phyloP scores from a whole-genome alignment of 495 filamentous ascomycete species.

The Rhypophila decipiens region DNA sequence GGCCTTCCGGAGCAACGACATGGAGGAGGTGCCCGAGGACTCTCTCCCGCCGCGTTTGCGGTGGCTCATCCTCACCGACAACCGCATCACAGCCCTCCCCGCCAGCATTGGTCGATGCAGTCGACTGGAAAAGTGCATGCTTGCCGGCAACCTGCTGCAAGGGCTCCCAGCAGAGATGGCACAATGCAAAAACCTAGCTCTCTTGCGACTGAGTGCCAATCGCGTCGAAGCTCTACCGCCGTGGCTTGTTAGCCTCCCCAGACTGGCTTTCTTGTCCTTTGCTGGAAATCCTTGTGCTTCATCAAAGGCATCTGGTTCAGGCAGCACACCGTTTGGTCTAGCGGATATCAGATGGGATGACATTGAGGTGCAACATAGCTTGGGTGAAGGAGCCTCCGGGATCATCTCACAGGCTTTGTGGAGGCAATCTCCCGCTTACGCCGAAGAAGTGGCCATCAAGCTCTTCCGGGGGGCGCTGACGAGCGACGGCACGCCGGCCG shows the following conservation, averaged over 20 bases:
- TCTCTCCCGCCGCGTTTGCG: constrained; percentile 32
- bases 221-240: constrained; percentile 25
- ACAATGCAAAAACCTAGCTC: constrained; percentile 33
- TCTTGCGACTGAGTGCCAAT: constrained; percentile 38
- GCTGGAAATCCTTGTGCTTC: constrained; percentile 37
- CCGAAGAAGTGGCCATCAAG: constrained; percentile 39
- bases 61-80: constrained; percentile 41
- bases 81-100: constrained; percentile 29
- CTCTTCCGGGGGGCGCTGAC: constrained; percentile 36
- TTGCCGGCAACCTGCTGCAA: constrained; percentile 33
- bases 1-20: constrained; percentile 39
- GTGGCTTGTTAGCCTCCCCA: constrained; percentile 37
- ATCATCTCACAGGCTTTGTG: constrained; percentile 32
- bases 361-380: constrained; percentile 26
- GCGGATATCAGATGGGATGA: constrained; percentile 32
- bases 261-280: constrained; percentile 40
- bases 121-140: constrained; percentile 37
- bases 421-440: constrained; percentile 18
- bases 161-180: constrained; percentile 32
- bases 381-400: constrained; percentile 32
- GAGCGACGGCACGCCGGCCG: constrained; percentile 34
- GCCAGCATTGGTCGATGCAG: constrained; percentile 32
- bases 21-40: constrained; percentile 35
- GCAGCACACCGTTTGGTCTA: constrained; percentile 16
- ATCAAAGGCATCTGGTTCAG: constrained; percentile 9